A percentile compares a stretch with the other conserved stretches of the same genome.
Evolutionary conservation across 73 alveolate species (phyloP).

Genomic region (Paramecium pentaurelia): DNA sequence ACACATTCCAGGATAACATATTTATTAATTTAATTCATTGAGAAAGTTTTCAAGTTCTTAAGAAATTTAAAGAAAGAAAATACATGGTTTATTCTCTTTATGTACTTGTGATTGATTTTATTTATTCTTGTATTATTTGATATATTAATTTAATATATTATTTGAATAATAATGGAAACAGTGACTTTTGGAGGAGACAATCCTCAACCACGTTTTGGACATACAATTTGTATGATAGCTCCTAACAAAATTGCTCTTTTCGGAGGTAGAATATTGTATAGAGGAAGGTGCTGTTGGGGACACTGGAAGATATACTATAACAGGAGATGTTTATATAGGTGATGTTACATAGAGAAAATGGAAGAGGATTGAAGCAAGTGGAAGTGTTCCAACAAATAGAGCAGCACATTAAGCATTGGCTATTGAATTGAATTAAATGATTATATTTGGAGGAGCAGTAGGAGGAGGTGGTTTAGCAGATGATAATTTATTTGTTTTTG

Average conservation of each 20-base stretch:
- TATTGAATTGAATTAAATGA: conserved; percentile 70
- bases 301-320: conserved; percentile 95
- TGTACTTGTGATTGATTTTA: not conserved
- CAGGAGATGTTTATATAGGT: conserved; percentile 96
- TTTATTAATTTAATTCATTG: not conserved
- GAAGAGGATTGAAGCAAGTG: conserved; percentile 80
- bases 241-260: conserved; percentile 80
- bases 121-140: not conserved
- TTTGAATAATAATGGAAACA: not conserved
- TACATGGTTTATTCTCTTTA: not conserved
- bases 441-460: conserved; percentile 99
- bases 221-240: conserved; percentile 91
- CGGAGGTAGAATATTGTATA: conserved; percentile 60
- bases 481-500: conserved; percentile 81
- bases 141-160: not conserved
- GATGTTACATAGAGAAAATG: conserved; percentile 69
- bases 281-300: conserved; percentile 83
- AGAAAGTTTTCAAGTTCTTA: not conserved
- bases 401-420: conserved; percentile 69
- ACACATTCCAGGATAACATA: not conserved
- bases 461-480: conserved; percentile 97
- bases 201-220: conserved; percentile 88
- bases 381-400: conserved; percentile 55
- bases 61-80: not conserved
- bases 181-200: not conserved